Evolutionary conservation across 2,329 filamentous ascomycete genomes (phyloP).

Genomic region (Ceratocystis alfenasii): DNA sequence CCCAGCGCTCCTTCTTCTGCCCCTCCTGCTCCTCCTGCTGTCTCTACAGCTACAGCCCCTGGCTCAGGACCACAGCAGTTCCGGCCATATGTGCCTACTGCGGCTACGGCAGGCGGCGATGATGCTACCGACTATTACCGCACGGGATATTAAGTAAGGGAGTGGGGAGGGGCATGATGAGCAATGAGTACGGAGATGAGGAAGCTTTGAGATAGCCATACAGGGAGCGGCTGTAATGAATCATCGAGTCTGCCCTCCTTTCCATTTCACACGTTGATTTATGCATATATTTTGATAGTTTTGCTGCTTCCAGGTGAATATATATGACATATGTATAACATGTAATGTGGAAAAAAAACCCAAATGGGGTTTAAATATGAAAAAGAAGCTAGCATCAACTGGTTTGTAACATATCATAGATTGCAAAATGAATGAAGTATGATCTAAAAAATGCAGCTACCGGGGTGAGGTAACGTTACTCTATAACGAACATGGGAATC

Average conservation of each 20-base stretch:
- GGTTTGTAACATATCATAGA: too few relatives aligned
- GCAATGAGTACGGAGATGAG: background rate
- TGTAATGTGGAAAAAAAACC: too few relatives aligned
- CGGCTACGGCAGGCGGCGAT: slow-evolving; percentile 36
- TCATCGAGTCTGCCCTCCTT: background rate
- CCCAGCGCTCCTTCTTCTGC: slow-evolving; percentile 33
- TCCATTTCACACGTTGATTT: background rate
- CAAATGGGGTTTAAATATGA: too few relatives aligned
- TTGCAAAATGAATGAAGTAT: too few relatives aligned
- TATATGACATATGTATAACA: too few relatives aligned
- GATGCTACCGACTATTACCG: slow-evolving; percentile 46
- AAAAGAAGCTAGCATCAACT: too few relatives aligned
- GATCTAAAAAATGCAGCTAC: too few relatives aligned
- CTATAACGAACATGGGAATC: too few relatives aligned
- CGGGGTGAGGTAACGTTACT: too few relatives aligned
- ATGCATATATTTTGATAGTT: too few relatives aligned
- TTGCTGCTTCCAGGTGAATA: too few relatives aligned
- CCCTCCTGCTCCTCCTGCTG: background rate
- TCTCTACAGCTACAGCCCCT: background rate
- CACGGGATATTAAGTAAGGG: slow-evolving; percentile 12
- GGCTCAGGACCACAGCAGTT: background rate
- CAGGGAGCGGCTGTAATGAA: background rate
- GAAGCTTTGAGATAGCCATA: too few relatives aligned
- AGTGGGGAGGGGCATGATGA: background rate
- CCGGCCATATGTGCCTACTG: slow-evolving; percentile 43